Evolutionary conservation across 257 asterid genomes (phyloP).

Genomic region (Solanum clarkiae): DNA sequence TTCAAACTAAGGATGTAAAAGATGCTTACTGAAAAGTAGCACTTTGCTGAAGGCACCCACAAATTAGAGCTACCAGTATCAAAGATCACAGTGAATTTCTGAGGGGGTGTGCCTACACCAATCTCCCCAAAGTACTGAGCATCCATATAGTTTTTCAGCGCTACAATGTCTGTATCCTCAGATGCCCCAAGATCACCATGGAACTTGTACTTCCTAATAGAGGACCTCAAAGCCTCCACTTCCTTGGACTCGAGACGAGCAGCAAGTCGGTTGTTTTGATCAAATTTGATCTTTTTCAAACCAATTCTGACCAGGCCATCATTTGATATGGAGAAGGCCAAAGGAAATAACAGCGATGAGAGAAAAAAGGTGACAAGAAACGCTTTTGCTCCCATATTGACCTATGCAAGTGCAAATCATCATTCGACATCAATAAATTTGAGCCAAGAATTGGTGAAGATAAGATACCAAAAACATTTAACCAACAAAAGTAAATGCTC

Average conservation of each 20-base stretch:
- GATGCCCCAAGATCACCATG: constrained; percentile 41
- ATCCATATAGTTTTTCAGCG: constrained; percentile 84
- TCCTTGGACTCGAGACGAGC: constrained; percentile 40
- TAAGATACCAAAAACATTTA: neutral
- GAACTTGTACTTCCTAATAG: constrained; percentile 45
- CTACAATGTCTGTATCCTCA: constrained; percentile 62
- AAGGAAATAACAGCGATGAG: constrained; percentile 25
- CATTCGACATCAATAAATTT: neutral
- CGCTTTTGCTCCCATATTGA: constrained; percentile 34
- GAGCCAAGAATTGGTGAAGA: neutral
- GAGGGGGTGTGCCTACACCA: constrained; percentile 80
- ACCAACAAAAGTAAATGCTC: neutral
- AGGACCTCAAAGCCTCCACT: constrained; percentile 32
- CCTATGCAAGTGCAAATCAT: constrained; percentile 16
- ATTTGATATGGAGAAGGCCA: constrained; percentile 33
- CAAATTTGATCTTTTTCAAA: constrained; percentile 45
- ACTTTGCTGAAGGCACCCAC: constrained; percentile 94
- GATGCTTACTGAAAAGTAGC: constrained; percentile 78
- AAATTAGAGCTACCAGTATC: constrained; percentile 96
- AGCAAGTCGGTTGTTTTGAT: constrained; percentile 43
- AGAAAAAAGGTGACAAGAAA: constrained; percentile 25
- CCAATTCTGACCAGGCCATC: constrained; percentile 52
- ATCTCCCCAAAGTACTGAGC: constrained; percentile 97
- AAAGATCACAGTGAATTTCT: constrained; percentile 84
- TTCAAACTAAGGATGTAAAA: neutral